Conservation (phyloP, 345 rosid genomes). For the Brassica cretica region DNA sequence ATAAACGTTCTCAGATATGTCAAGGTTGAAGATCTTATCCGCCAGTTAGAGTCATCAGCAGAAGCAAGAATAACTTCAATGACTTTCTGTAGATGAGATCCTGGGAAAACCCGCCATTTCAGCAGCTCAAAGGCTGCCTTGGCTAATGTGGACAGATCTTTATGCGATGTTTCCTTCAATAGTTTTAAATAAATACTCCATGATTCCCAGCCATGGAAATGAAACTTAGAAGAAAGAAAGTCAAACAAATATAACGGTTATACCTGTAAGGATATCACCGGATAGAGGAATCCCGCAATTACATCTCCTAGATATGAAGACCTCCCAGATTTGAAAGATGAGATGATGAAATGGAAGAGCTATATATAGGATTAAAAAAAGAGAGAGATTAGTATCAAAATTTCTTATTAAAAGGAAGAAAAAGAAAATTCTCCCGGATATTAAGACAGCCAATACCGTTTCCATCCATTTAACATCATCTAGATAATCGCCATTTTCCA, state of each 20-base stretch:
- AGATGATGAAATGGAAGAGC: conserved; percentile 87
- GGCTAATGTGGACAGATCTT: conserved; percentile 91
- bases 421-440: not conserved
- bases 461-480: conserved; percentile 99
- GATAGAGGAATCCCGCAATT: conserved; percentile 74
- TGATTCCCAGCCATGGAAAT: conserved; percentile 23
- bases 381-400: conserved; percentile 6
- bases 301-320: conserved; percentile 84
- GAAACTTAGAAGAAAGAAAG: conserved; percentile 8
- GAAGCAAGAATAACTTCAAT: conserved; percentile 69
- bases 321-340: conserved; percentile 92
- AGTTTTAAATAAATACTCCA: conserved; percentile 14
- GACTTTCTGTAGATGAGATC: conserved; percentile 78
- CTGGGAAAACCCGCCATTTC: conserved; percentile 85
- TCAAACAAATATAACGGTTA: conserved; percentile 8
- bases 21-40: conserved; percentile 90
- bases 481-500: conserved; percentile 60
- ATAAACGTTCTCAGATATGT: conserved; percentile 91
- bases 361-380: conserved; percentile 32
- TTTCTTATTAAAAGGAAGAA: conserved; percentile 5
- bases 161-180: conserved; percentile 92
- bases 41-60: conserved; percentile 86
- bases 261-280: conserved; percentile 93
- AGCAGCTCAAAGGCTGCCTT: conserved; percentile 93
- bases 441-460: conserved; percentile 59